phyloP scores from a whole-genome alignment of 371 early-diverging fungal species.

The Synchytrium microbalum region DNA sequence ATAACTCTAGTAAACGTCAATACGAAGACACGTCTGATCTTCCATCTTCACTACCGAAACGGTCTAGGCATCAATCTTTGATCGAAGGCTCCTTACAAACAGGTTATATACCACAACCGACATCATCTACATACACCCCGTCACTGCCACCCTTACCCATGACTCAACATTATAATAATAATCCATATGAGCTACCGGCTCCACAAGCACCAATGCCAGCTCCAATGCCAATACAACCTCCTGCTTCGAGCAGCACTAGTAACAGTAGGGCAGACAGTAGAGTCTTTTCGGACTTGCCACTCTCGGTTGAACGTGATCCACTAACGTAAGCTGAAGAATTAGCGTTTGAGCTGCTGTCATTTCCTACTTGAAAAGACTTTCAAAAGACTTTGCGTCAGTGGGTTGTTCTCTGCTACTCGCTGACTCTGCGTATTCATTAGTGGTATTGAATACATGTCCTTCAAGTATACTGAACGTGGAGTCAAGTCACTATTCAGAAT shows the following conservation, averaged over 20 bases:
- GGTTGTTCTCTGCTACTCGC: background rate
- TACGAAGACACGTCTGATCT: too few relatives aligned
- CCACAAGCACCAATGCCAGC: background rate
- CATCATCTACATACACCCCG: too few relatives aligned
- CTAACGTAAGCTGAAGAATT: background rate
- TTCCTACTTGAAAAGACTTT: too few relatives aligned
- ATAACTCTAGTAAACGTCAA: too few relatives aligned
- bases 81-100: too few relatives aligned
- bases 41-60: too few relatives aligned
- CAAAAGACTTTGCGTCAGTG: background rate
- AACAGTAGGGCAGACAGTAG: background rate
- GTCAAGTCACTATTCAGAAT: conserved; percentile 59
- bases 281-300: background rate
- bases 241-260: too few relatives aligned
- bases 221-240: background rate
- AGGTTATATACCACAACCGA: too few relatives aligned
- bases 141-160: background rate
- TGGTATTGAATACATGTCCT: conserved; percentile 61
- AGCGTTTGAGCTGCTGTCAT: too few relatives aligned
- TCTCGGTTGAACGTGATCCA: background rate
- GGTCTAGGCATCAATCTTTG: too few relatives aligned
- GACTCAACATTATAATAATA: background rate
- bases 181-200: background rate
- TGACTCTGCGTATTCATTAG: conserved; percentile 15
- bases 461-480: conserved; percentile 60